phyloP scores from a whole-genome alignment of 495 filamentous ascomycete species.

The Neurospora sp. region DNA sequence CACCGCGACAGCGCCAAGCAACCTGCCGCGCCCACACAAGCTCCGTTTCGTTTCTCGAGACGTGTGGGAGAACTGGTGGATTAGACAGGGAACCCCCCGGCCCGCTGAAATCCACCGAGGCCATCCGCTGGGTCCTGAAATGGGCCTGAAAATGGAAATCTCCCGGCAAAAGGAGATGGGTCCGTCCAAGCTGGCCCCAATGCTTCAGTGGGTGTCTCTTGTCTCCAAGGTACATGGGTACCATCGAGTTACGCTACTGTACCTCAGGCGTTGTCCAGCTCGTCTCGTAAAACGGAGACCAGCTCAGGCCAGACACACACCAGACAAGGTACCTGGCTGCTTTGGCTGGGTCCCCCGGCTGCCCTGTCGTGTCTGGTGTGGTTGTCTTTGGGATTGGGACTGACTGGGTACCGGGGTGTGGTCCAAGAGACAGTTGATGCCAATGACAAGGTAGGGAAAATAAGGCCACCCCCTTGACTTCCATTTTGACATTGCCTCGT shows the following conservation, averaged over 20 bases:
- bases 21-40: background rate
- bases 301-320: background rate
- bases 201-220: background rate
- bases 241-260: background rate
- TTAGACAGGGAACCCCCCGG: conserved; percentile 8
- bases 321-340: background rate
- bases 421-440: conserved; percentile 12
- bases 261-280: background rate
- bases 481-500: conserved; percentile 17
- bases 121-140: conserved; percentile 10
- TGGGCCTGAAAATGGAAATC: conserved; percentile 12
- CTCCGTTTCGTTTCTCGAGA: conserved; percentile 3
- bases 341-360: background rate
- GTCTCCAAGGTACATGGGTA: background rate
- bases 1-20: background rate
- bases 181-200: background rate
- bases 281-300: background rate
- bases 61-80: conserved; percentile 2
- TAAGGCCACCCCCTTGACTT: conserved; percentile 6
- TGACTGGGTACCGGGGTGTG: conserved; percentile 13
- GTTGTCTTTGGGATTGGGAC: background rate
- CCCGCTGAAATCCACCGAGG: conserved; percentile 16
- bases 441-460: conserved; percentile 18
- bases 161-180: conserved; percentile 3
- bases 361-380: background rate